These are phyloP conservation scores for Gossypioides kirkii DNA, from an alignment of 345 rosid genomes.

Conservation along the genomic window DNA sequence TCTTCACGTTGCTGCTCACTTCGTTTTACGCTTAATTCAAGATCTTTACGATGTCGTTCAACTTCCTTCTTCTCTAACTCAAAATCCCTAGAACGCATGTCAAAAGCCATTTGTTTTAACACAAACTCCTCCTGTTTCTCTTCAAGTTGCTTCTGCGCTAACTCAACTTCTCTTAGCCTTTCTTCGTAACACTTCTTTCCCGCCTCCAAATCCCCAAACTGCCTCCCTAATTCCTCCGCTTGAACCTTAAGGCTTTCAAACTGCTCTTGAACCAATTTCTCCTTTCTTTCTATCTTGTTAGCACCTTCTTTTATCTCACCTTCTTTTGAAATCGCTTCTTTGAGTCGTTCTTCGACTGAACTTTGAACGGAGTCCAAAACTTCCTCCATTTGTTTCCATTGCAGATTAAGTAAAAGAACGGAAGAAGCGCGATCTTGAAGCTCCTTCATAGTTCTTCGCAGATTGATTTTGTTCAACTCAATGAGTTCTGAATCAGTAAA, in stretches of 20 bases:
- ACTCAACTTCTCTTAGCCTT: background rate
- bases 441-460: slow-evolving; percentile 27
- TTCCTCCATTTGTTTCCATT: slow-evolving; percentile 43
- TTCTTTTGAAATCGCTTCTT: slow-evolving; percentile 25
- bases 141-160: background rate
- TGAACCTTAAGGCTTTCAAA: slow-evolving; percentile 20
- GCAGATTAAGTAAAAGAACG: slow-evolving; percentile 31
- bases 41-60: background rate
- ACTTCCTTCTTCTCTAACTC: background rate
- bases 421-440: slow-evolving; percentile 39
- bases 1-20: background rate
- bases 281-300: slow-evolving; percentile 12
- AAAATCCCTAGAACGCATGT: background rate
- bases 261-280: slow-evolving; percentile 7
- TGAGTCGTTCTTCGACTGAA: slow-evolving; percentile 24
- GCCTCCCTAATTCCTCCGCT: slow-evolving; percentile 22
- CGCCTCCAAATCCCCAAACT: background rate
- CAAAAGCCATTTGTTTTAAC: background rate
- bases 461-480: slow-evolving; percentile 11
- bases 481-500: background rate
- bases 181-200: background rate
- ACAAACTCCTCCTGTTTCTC: background rate
- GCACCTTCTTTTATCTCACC: slow-evolving; percentile 1
- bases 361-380: slow-evolving; percentile 23
- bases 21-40: slow-evolving; percentile 18